A percentile compares a stretch with the other conserved stretches of the same genome.
These are phyloP conservation scores for Acrasis kona DNA, from an alignment of 78 protist genomes.

Conservation along the genomic window DNA sequence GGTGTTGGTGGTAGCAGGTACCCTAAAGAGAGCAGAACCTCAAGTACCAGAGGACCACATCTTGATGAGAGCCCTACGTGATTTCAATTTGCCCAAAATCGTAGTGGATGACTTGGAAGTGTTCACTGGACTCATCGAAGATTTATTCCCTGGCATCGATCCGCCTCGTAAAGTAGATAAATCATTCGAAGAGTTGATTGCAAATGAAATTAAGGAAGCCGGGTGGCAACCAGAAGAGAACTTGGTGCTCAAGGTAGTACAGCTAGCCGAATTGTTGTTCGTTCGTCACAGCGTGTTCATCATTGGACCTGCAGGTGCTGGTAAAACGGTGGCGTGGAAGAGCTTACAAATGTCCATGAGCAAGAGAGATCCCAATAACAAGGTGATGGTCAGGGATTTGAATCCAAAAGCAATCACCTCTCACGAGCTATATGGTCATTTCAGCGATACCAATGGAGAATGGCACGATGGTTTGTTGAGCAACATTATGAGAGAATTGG, in stretches of 20 bases:
- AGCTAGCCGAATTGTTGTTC: slow-evolving; percentile 57
- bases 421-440: slow-evolving; percentile 73
- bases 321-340: slow-evolving; percentile 54
- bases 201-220: background rate
- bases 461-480: slow-evolving; percentile 78
- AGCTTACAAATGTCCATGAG: slow-evolving; percentile 10
- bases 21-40: slow-evolving; percentile 70
- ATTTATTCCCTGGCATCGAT: slow-evolving; percentile 48
- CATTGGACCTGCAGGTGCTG: slow-evolving; percentile 70
- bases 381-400: no score
- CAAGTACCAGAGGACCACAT: slow-evolving; percentile 45
- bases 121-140: slow-evolving; percentile 57
- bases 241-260: slow-evolving; percentile 50
- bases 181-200: slow-evolving; percentile 25
- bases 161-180: slow-evolving; percentile 38
- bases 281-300: slow-evolving; percentile 72
- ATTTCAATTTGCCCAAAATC: slow-evolving; percentile 79
- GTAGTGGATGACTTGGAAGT: slow-evolving; percentile 57
- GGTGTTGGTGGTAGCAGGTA: slow-evolving; percentile 78
- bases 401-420: slow-evolving; percentile 75
- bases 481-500: slow-evolving; percentile 53
- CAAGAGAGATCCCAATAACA: background rate
- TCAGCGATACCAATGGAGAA: slow-evolving; percentile 56
- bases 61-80: slow-evolving; percentile 80
- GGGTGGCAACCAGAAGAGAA: slow-evolving; percentile 42